Conservation (phyloP, 2,329 filamentous ascomycete species). For the Trichoderma citrinoviride region DNA sequence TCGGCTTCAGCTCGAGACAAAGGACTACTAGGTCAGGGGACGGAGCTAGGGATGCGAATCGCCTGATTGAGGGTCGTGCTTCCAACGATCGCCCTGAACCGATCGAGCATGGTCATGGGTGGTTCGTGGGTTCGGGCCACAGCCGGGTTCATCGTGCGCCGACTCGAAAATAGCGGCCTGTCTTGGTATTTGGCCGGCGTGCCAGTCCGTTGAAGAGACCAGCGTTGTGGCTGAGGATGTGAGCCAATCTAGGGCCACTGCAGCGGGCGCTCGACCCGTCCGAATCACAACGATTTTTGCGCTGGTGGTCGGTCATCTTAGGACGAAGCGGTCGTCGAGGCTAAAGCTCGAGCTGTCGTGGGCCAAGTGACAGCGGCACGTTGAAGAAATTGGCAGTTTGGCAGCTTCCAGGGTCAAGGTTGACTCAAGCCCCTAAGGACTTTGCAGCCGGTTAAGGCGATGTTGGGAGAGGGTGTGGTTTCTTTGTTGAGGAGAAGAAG, state of each 20-base stretch:
- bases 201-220: background rate
- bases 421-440: background rate
- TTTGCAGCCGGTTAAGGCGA: too few species aligned
- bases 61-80: conserved; percentile 10
- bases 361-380: conserved; percentile 15
- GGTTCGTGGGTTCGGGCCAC: background rate
- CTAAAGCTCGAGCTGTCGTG: background rate
- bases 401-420: too few species aligned
- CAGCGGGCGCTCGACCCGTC: background rate
- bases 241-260: background rate
- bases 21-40: conserved; percentile 2
- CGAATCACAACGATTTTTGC: background rate
- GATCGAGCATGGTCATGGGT: conserved; percentile 10
- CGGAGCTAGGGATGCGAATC: conserved; percentile 12
- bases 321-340: background rate
- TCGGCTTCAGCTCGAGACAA: conserved; percentile 12
- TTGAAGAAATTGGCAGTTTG: background rate
- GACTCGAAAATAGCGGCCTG: background rate
- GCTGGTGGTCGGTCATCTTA: background rate
- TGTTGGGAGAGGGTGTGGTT: too few species aligned
- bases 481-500: too few species aligned
- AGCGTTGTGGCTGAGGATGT: background rate
- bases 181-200: background rate
- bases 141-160: background rate
- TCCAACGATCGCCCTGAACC: conserved; percentile 16